Evolutionary conservation across 208 protist species (phyloP), one percentile per base, ranked within the genome.

Genomic region (Acanthamoeba sp.): DNA sequence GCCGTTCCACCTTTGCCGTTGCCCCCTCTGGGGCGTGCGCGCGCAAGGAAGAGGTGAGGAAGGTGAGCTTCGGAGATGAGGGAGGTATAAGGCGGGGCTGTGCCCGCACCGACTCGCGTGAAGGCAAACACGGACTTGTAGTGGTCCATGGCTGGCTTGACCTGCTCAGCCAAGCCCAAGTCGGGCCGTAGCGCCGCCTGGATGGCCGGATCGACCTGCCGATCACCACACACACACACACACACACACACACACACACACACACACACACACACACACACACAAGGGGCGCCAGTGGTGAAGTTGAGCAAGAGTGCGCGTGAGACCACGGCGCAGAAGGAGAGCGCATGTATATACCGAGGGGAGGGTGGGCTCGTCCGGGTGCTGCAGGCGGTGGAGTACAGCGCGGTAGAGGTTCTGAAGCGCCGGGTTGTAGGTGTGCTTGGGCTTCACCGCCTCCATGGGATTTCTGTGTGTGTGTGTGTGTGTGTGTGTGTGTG

Each of bases 351-450:
- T 69, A 38, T 93, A 93, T n/a, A 96, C 42, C 22, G 59, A 14
- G 18, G 59, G 59, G 27, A 66, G 59, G n/a, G 59, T 27, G 16
- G 36, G 52, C 36, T 76, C 32, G 32, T 93, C 78, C 16, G 94
- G 91, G 18, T 96, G 45, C 32, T 96, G 50, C 10, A 95, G 78
- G 27, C 96, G 66, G 20, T 85, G 34, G 27, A 96, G 96, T 32
- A 98, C 80, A 42, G 95, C 97, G 62, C 97, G 97, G 94, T 98
- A 98, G 78, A 97, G 98, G 91, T 98, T 95, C 94, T 98, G 97
- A 0, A 98, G 32, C 3, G 97, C 78, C 7, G 98, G 98, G 90
- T 99, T 99, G 95, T 98, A 98, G 0, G 96, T 98, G 3, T 97
- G 91, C 4, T 95, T 84, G 14, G 98, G 98, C 29, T 96, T 93